Evolutionary conservation across 306 rosid species (phyloP).

Genomic region (Clitoria ternatea): DNA sequence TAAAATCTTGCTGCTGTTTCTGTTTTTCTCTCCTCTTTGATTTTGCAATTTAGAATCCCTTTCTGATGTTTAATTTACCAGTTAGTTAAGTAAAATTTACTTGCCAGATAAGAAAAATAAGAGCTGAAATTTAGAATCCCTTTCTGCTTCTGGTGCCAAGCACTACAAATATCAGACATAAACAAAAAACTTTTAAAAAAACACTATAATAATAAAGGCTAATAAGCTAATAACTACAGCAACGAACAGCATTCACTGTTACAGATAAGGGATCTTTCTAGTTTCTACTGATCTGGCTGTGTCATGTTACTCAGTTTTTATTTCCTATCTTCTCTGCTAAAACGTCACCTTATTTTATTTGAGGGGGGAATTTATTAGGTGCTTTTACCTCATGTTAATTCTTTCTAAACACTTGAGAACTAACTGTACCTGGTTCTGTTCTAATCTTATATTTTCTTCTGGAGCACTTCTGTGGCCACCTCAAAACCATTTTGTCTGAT

Average conservation of each 20-base stretch:
- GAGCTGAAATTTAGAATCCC: too few relatives aligned
- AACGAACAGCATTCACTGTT: too few relatives aligned
- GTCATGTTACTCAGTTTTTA: too few relatives aligned
- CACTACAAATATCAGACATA: too few relatives aligned
- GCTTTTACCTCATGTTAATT: neutral
- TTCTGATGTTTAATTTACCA: conserved; percentile 6
- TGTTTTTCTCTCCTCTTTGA: neutral
- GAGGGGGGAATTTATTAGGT: neutral
- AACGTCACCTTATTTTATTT: too few relatives aligned
- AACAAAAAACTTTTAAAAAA: too few relatives aligned
- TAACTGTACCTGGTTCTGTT: neutral
- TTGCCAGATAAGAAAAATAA: neutral
- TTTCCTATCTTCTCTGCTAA: too few relatives aligned
- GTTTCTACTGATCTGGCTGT: too few relatives aligned
- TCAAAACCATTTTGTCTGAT: conserved; percentile 5
- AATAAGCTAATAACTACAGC: too few relatives aligned
- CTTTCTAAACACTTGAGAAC: neutral
- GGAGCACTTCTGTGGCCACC: conserved; percentile 44
- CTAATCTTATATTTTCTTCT: conserved; percentile 14
- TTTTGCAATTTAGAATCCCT: conserved; percentile 11
- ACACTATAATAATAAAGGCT: too few relatives aligned
- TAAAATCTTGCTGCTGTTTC: neutral
- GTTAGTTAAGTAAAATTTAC: neutral
- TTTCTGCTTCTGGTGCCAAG: too few relatives aligned
- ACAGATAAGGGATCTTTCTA: too few relatives aligned